Conservation (phyloP, 192 early-diverging fungal genomes). For the Podila minutissima region DNA sequence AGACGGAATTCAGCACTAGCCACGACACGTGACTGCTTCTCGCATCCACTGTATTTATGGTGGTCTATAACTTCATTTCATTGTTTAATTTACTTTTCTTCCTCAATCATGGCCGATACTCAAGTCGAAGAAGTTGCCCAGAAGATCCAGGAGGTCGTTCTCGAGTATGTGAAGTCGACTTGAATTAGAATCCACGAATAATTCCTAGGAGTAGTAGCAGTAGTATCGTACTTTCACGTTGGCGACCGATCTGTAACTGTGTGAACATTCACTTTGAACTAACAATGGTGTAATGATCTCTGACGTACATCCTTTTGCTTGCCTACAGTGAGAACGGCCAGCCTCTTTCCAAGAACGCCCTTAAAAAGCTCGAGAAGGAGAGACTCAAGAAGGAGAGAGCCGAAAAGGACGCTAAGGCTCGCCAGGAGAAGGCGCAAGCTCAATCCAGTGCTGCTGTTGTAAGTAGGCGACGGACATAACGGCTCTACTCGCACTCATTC, state of each 20-base stretch:
- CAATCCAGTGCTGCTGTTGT: conserved; percentile 38
- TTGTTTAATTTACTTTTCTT: background rate
- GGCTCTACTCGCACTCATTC: too few relatives aligned
- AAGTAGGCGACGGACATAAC: conserved; percentile 2
- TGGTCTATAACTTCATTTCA: background rate
- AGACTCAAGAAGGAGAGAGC: conserved; percentile 86
- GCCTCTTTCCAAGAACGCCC: conserved; percentile 88
- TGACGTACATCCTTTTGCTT: background rate
- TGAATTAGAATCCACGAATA: background rate
- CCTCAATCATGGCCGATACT: conserved; percentile 31
- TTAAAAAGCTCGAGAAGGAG: conserved; percentile 96
- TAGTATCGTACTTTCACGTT: too few relatives aligned
- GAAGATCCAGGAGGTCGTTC: conserved; percentile 44
- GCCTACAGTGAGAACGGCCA: conserved; percentile 78
- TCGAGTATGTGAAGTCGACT: conserved; percentile 25
- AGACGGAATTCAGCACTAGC: background rate
- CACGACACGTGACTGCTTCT: too few relatives aligned
- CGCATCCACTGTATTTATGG: background rate
- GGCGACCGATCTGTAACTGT: background rate
- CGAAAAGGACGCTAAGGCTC: conserved; percentile 74
- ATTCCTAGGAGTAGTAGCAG: too few relatives aligned
- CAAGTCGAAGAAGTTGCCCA: conserved; percentile 46
- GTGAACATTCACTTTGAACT: background rate
- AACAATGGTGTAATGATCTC: background rate
- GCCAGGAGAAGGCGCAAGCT: conserved; percentile 70